Conservation (phyloP, 2,329 filamentous ascomycete species). For the Fragosphaeria purpurea region DNA sequence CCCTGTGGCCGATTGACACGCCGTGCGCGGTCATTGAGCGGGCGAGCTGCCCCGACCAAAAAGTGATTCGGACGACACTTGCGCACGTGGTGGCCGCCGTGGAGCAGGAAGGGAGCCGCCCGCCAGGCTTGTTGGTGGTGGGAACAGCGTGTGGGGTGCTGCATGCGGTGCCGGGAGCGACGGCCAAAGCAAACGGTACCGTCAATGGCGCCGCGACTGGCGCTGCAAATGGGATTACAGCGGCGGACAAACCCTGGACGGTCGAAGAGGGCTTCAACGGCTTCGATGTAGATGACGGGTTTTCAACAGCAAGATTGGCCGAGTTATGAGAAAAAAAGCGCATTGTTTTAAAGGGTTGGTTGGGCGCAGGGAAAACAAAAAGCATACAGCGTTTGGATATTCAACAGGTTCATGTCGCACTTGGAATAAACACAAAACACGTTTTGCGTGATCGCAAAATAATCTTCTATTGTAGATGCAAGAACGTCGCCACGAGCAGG, state of each 20-base stretch:
- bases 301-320: background rate
- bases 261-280: constrained; percentile 14
- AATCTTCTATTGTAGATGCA: too few relatives aligned
- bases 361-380: background rate
- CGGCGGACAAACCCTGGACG: constrained; percentile 8
- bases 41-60: constrained; percentile 87
- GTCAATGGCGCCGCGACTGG: too few relatives aligned
- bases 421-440: too few relatives aligned
- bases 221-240: background rate
- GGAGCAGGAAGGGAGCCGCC: constrained; percentile 78
- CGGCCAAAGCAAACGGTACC: too few relatives aligned
- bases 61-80: constrained; percentile 81
- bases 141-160: constrained; percentile 76
- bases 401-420: too few relatives aligned
- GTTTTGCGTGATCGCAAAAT: too few relatives aligned
- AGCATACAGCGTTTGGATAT: constrained; percentile 5
- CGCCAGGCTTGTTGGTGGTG: constrained; percentile 79
- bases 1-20: constrained; percentile 62
- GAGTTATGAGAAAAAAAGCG: background rate
- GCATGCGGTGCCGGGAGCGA: constrained; percentile 26
- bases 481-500: too few relatives aligned
- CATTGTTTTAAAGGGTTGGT: background rate
- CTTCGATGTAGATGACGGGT: constrained; percentile 5
- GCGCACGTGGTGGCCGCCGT: constrained; percentile 70
- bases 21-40: constrained; percentile 90